phyloP scores from a whole-genome alignment of 495 filamentous ascomycete genomes.

The Aspergillus biplanus region DNA sequence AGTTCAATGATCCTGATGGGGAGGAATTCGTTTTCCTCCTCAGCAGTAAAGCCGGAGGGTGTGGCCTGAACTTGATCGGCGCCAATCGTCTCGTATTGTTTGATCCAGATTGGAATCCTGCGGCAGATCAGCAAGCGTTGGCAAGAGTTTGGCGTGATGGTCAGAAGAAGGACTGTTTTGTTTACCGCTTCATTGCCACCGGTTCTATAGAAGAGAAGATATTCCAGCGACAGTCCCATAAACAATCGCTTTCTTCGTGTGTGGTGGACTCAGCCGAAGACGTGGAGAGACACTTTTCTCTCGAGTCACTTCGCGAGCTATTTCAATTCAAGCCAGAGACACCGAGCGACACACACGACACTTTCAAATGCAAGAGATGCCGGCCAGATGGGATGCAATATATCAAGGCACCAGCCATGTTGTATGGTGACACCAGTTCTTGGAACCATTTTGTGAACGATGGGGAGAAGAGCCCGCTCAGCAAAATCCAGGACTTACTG shows the following conservation, averaged over 20 bases:
- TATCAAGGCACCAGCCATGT: slow-evolving; percentile 87
- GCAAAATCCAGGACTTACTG: slow-evolving; percentile 86
- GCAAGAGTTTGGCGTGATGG: slow-evolving; percentile 98
- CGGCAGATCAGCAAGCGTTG: slow-evolving; percentile 95
- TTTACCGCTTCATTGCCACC: slow-evolving; percentile 97
- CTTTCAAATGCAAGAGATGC: slow-evolving; percentile 98
- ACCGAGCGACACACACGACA: slow-evolving; percentile 93
- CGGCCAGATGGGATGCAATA: slow-evolving; percentile 82
- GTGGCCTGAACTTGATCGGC: slow-evolving; percentile 95
- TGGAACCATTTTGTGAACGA: slow-evolving; percentile 97
- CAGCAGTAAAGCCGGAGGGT: slow-evolving; percentile 95
- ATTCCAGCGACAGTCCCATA: slow-evolving; percentile 97
- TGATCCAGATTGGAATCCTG: slow-evolving; percentile 99
- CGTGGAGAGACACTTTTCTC: slow-evolving; percentile 92
- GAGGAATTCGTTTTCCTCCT: slow-evolving; percentile 93
- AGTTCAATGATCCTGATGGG: slow-evolving; percentile 94
- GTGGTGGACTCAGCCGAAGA: slow-evolving; percentile 98
- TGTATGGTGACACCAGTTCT: slow-evolving; percentile 97
- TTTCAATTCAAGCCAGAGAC: slow-evolving; percentile 90
- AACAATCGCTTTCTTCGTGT: slow-evolving; percentile 93
- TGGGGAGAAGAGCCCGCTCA: slow-evolving; percentile 66
- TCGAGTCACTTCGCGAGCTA: slow-evolving; percentile 85
- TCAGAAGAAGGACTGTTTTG: slow-evolving; percentile 99
- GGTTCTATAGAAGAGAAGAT: slow-evolving; percentile 99
- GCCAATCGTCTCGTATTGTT: slow-evolving; percentile 97